Conservation (phyloP, 2,329 filamentous ascomycete species). For the Epichloe uncinata region DNA sequence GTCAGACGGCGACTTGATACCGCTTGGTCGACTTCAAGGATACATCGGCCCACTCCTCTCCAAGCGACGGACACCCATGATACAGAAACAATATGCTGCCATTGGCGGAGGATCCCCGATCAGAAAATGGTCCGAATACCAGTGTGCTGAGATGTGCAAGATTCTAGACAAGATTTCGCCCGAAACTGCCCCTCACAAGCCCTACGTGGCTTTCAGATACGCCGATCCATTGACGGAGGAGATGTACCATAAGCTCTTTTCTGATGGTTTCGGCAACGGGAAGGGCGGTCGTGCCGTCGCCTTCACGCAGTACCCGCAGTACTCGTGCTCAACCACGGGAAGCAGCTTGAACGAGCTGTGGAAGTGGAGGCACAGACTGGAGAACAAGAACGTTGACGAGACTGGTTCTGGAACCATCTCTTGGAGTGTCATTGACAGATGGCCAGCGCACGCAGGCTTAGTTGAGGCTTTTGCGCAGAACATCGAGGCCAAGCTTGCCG, state of each 20-base stretch:
- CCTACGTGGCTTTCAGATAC: constrained; percentile 95
- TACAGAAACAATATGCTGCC: constrained; percentile 84
- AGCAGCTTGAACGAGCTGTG: constrained; percentile 94
- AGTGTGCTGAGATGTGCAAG: constrained; percentile 93
- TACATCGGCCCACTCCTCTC: constrained; percentile 87
- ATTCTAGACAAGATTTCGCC: constrained; percentile 82
- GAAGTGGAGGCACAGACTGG: constrained; percentile 86
- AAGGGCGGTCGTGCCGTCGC: constrained; percentile 88
- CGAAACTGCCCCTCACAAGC: constrained; percentile 89
- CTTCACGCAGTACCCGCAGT: constrained; percentile 97
- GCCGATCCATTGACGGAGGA: constrained; percentile 87
- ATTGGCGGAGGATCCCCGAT: constrained; percentile 98
- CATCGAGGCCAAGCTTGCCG: constrained; percentile 71
- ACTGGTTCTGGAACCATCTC: constrained; percentile 56
- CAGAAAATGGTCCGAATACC: constrained; percentile 93
- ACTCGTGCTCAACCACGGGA: constrained; percentile 93
- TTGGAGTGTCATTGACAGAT: constrained; percentile 97
- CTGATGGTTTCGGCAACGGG: constrained; percentile 81
- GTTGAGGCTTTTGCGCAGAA: constrained; percentile 88
- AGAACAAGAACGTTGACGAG: constrained; percentile 53
- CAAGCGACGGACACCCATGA: constrained; percentile 81
- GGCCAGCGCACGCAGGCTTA: constrained; percentile 83
- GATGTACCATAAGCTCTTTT: constrained; percentile 72
- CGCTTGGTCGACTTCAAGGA: constrained; percentile 79
- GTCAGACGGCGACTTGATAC: constrained; percentile 90